Conservation (phyloP, 169 alveolate genomes). For the Sarcocystis neurona region DNA sequence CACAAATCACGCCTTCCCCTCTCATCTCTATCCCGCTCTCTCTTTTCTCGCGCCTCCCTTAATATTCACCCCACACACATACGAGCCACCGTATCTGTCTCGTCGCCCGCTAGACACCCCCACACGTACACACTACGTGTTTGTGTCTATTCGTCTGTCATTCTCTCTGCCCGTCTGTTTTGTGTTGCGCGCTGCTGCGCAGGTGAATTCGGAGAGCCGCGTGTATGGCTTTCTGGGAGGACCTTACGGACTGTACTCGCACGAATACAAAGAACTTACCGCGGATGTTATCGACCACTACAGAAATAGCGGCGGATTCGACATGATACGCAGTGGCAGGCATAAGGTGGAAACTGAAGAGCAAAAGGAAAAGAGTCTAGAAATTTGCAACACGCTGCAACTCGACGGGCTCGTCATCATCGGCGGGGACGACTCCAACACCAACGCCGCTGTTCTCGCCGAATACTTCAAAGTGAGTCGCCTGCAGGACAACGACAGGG, state of each 20-base stretch:
- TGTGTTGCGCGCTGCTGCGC: background rate
- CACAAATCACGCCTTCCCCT: no score
- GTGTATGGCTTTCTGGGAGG: conserved; percentile 65
- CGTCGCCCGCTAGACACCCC: no score
- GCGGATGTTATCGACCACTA: conserved; percentile 91
- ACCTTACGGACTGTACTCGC: conserved; percentile 92
- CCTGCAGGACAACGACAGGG: no score
- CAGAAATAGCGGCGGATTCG: conserved; percentile 97
- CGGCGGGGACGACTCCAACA: conserved; percentile 99
- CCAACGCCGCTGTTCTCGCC: conserved; percentile 97
- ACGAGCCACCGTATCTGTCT: no score
- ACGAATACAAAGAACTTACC: conserved; percentile 90
- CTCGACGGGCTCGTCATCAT: conserved; percentile 96
- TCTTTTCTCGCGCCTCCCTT: no score
- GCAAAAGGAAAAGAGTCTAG: conserved; percentile 86
- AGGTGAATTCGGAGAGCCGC: conserved; percentile 26
- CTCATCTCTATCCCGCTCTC: no score
- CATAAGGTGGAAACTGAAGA: conserved; percentile 94
- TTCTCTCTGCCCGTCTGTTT: background rate
- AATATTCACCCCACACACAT: no score
- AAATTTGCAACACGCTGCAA: conserved; percentile 85
- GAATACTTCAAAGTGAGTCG: conserved; percentile 91
- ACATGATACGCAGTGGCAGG: conserved; percentile 98
- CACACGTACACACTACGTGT: no score
- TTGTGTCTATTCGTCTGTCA: no score